Conservation (phyloP, 2,329 filamentous ascomycete species). For the Beauveria pseudobassiana region DNA sequence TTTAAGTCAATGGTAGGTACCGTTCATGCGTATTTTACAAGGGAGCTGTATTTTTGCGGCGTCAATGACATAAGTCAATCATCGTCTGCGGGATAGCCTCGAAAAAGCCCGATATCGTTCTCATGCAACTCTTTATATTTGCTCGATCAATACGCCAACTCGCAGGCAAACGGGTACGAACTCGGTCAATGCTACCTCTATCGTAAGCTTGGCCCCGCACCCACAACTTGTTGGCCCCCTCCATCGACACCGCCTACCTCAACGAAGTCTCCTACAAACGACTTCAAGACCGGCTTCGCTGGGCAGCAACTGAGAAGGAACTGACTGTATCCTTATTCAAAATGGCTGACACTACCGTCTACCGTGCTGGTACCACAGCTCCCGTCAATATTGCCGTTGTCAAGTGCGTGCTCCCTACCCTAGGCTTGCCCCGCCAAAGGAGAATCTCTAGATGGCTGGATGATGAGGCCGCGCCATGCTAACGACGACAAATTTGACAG, state of each 20-base stretch:
- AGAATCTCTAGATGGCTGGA: neutral
- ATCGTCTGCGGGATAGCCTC: too few relatives aligned
- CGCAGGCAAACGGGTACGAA: too few relatives aligned
- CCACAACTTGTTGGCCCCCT: neutral
- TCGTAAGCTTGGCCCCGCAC: slow-evolving; percentile 3
- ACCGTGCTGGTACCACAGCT: slow-evolving; percentile 90
- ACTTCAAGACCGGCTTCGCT: neutral
- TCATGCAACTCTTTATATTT: too few relatives aligned
- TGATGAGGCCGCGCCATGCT: neutral
- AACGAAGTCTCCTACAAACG: neutral
- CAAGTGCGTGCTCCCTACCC: slow-evolving; percentile 50
- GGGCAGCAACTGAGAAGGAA: neutral
- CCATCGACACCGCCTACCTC: slow-evolving; percentile 9
- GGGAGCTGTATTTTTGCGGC: too few relatives aligned
- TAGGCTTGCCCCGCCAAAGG: neutral
- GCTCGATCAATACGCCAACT: too few relatives aligned
- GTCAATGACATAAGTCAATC: too few relatives aligned
- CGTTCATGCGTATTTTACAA: too few relatives aligned
- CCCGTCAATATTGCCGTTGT: slow-evolving; percentile 98
- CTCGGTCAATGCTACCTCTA: neutral
- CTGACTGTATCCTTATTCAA: neutral
- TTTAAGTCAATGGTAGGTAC: too few relatives aligned
- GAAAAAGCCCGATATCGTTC: too few relatives aligned
- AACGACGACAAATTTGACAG: slow-evolving; percentile 21
- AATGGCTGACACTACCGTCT: slow-evolving; percentile 54